These are phyloP conservation scores for Penicillium atrosanguineum DNA, from an alignment of 495 filamentous ascomycete genomes.

Conservation along the genomic window DNA sequence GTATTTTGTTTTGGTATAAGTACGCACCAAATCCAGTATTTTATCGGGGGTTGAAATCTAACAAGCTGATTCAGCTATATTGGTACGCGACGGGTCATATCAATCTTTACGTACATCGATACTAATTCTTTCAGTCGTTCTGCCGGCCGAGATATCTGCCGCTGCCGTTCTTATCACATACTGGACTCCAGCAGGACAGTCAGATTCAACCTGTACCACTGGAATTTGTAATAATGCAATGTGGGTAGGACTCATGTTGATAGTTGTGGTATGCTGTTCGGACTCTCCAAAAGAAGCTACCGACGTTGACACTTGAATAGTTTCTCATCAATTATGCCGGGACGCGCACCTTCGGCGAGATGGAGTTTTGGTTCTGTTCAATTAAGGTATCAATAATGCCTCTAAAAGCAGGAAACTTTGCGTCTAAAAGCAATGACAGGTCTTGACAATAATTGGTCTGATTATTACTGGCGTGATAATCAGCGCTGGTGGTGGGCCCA, in stretches of 20 bases:
- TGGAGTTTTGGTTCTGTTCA: constrained; percentile 28
- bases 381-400: constrained; percentile 14
- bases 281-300: background rate
- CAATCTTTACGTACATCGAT: background rate
- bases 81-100: background rate
- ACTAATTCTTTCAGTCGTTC: constrained; percentile 8
- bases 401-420: too few species aligned
- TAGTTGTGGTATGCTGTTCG: constrained; percentile 18
- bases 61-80: constrained; percentile 11
- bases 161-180: constrained; percentile 48
- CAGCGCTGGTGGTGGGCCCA: too few species aligned
- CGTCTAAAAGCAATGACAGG: too few species aligned
- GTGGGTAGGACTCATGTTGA: constrained; percentile 22
- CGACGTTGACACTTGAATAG: constrained; percentile 5
- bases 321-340: constrained; percentile 19
- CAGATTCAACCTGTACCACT: constrained; percentile 23
- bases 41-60: too few species aligned
- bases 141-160: constrained; percentile 36
- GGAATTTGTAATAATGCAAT: constrained; percentile 28
- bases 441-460: constrained; percentile 3
- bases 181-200: constrained; percentile 26
- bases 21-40: too few species aligned
- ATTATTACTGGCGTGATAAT: too few species aligned
- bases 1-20: constrained; percentile 24
- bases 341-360: constrained; percentile 24